Percentiles rank a stretch among this genome's conserved stretches.
phyloP scores from a whole-genome alignment of 2,329 filamentous ascomycete species.

The Helotiales sp. region DNA sequence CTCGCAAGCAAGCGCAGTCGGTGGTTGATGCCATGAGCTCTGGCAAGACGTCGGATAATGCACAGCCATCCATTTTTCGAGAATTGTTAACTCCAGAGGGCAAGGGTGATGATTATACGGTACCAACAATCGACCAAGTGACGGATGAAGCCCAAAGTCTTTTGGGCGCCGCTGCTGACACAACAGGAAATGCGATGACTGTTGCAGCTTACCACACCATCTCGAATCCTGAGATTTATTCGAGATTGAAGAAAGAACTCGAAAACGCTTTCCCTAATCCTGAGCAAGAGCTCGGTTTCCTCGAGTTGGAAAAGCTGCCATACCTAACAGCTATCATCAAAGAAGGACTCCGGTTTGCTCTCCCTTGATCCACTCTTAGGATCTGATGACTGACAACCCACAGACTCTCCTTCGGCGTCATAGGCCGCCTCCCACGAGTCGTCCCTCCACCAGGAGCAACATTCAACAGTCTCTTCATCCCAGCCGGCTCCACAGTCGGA shows the following conservation, averaged over 20 bases:
- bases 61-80: slow-evolving; percentile 33
- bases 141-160: slow-evolving; percentile 16
- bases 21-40: slow-evolving; percentile 6
- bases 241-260: slow-evolving; percentile 32
- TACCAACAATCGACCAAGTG: slow-evolving; percentile 16
- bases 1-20: not conserved
- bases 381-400: no score
- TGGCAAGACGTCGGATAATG: slow-evolving; percentile 16
- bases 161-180: slow-evolving; percentile 35
- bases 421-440: slow-evolving; percentile 36
- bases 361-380: not conserved
- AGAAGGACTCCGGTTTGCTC: slow-evolving; percentile 28
- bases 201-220: slow-evolving; percentile 35
- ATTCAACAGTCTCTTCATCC: slow-evolving; percentile 37
- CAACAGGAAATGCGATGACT: slow-evolving; percentile 38
- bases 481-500: slow-evolving; percentile 32
- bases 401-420: slow-evolving; percentile 35
- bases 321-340: slow-evolving; percentile 33
- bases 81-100: slow-evolving; percentile 28
- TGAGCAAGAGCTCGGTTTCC: slow-evolving; percentile 31
- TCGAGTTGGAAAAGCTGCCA: slow-evolving; percentile 37
- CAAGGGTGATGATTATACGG: slow-evolving; percentile 12
- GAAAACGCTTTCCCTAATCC: slow-evolving; percentile 35
- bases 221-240: slow-evolving; percentile 31
- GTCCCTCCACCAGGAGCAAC: slow-evolving; percentile 35